These are phyloP conservation scores for Candida adriatica DNA, from an alignment of 805 yeast species.

Conservation along the genomic window DNA sequence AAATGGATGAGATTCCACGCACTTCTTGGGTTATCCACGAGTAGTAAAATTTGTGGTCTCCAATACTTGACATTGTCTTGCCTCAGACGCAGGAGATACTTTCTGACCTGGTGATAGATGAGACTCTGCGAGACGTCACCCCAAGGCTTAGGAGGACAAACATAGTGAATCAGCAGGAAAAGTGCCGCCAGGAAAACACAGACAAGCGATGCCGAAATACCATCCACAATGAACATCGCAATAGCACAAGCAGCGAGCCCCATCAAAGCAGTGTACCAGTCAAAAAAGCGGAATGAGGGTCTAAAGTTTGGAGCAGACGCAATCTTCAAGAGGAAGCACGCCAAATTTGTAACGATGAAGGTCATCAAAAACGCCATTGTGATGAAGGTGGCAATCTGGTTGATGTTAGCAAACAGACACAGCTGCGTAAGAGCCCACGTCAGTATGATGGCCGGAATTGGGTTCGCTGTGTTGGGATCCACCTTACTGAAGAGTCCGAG, in stretches of 20 bases:
- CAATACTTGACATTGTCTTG: conserved; percentile 96
- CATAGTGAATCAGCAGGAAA: conserved; percentile 76
- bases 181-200: conserved; percentile 58
- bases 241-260: conserved; percentile 66
- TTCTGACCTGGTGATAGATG: conserved; percentile 94
- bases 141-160: conserved; percentile 93
- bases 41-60: conserved; percentile 89
- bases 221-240: conserved; percentile 95
- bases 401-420: conserved; percentile 83
- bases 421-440: conserved; percentile 83
- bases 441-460: conserved; percentile 56
- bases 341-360: conserved; percentile 86
- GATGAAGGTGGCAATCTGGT: conserved; percentile 89
- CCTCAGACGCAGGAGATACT: conserved; percentile 72
- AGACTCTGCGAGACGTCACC: conserved; percentile 96
- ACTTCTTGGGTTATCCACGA: conserved; percentile 89
- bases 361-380: conserved; percentile 98
- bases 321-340: conserved; percentile 80
- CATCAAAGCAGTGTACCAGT: conserved; percentile 67
- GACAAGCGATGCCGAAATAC: conserved; percentile 75
- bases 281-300: conserved; percentile 89
- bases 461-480: conserved; percentile 41
- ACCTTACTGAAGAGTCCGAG: conserved; percentile 51
- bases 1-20: conserved; percentile 88
- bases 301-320: conserved; percentile 98